Evolutionary conservation across 176 grass and related monocot species (phyloP), one percentile per base, ranked within the genome.

Genomic region (Cenchrus americanus): DNA sequence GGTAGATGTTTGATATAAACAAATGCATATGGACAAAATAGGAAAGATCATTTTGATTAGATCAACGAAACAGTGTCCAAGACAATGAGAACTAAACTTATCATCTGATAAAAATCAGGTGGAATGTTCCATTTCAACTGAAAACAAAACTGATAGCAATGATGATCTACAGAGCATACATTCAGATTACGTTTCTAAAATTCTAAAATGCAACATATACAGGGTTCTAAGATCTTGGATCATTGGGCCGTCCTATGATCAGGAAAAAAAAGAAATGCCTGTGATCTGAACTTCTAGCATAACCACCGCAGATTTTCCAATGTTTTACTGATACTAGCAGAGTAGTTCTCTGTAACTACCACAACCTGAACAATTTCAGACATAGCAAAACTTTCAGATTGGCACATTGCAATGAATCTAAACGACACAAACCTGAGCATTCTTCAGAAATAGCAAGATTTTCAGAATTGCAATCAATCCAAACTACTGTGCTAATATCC

Each of bases 91-190:
- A 60, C 22, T 60, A 60, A 53, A 54, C 17, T 82, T 47, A n/a
- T n/a, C n/a, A n/a, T 22, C 18, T 62, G 47, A 72, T 64, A 32
- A 64, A 54, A 78, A 57, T 83, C 12, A 47, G 72, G n/a, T 77
- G 18, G 10, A 21, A 75, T 21, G 12, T 60, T 27, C 14, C 15
- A 76, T 66, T 49, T 54, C 32, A 34, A 34, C 32, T 34, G 32
- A 34, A 34, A 34, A 34, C 32, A 3, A 34, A 34, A 34, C 32
- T 34, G 32, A 34, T 34, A 34, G 32, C 32, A 34, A 34, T 34
- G 32, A 34, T 34, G 32, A 34, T 34, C 47, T 34, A 80, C 60
- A 74, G 44, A 55, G 18, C 17, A 86, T 17, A 27, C 49, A 52
- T 42, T 30, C 5, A 67, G 18, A 73, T 47, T 50, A 27, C 18